Conservation (phyloP, 1,284 basidiomycete species). For the Leucoagaricus sp. region DNA sequence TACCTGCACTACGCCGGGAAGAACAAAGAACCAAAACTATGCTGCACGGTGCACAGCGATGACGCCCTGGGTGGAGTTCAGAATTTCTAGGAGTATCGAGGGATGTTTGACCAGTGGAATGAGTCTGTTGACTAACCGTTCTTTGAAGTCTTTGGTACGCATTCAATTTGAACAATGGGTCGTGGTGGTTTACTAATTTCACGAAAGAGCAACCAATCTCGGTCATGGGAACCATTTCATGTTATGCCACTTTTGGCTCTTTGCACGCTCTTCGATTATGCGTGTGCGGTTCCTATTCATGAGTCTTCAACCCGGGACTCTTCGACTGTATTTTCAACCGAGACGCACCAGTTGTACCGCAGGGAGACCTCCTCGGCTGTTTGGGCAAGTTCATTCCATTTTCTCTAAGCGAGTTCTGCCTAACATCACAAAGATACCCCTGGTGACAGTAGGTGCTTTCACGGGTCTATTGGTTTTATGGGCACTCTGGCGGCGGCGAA, state of each 20-base stretch:
- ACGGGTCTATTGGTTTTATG: constrained; percentile 4
- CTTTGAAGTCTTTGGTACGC: too few species aligned
- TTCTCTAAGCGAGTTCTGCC: neutral
- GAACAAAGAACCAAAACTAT: neutral
- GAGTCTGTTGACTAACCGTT: too few species aligned
- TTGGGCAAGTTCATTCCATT: neutral
- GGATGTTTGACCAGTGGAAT: too few species aligned
- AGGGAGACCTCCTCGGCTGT: neutral
- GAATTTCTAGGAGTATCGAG: too few species aligned
- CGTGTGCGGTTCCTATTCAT: neutral
- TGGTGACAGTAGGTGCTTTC: constrained; percentile 13
- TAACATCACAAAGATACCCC: constrained; percentile 12
- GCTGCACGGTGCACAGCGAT: neutral
- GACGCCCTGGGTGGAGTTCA: neutral
- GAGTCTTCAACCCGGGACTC: neutral
- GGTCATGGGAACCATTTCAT: too few species aligned
- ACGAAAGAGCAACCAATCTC: too few species aligned
- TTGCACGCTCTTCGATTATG: neutral
- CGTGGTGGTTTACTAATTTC: too few species aligned
- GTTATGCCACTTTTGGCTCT: too few species aligned
- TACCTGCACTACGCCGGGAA: neutral
- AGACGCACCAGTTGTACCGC: neutral
- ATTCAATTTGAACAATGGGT: too few species aligned
- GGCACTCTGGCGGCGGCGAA: neutral
- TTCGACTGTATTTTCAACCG: neutral